Evolutionary conservation across 2,329 filamentous ascomycete species (phyloP).

Genomic region (Epichloe coenophiala): DNA sequence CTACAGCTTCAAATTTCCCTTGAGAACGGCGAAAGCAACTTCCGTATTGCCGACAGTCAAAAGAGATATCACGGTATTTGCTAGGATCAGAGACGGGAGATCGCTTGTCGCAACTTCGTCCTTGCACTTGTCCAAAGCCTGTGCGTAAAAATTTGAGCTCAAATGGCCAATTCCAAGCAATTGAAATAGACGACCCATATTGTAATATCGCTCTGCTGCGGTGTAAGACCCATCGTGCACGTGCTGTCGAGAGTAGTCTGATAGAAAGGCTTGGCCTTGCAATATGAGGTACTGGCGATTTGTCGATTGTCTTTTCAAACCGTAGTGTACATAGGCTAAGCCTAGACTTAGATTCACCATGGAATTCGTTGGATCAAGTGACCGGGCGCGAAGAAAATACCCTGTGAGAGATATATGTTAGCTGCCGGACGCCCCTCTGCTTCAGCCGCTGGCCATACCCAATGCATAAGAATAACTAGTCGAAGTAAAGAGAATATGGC

Average conservation of each 20-base stretch:
- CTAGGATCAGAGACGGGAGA: constrained; percentile 16
- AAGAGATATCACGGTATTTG: constrained; percentile 20
- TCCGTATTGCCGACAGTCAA: constrained; percentile 17
- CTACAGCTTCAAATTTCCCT: constrained; percentile 14
- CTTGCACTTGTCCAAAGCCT: constrained; percentile 15
- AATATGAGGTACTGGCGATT: constrained; percentile 81
- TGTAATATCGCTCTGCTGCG: constrained; percentile 23
- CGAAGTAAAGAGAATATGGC: constrained; percentile 74
- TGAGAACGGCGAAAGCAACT: constrained; percentile 16
- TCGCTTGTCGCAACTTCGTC: constrained; percentile 7
- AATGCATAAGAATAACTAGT: constrained; percentile 74
- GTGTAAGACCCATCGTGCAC: constrained; percentile 2
- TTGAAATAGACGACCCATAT: constrained; percentile 25
- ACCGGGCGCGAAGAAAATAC: constrained; percentile 70
- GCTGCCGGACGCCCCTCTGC: background rate
- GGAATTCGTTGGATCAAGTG: constrained; percentile 62
- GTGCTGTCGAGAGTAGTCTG: constrained; percentile 16
- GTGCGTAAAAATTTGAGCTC: constrained; percentile 56
- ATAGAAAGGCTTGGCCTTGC: constrained; percentile 73
- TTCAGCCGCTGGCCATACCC: constrained; percentile 27
- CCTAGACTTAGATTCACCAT: constrained; percentile 72
- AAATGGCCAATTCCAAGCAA: constrained; percentile 30
- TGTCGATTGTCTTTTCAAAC: constrained; percentile 76
- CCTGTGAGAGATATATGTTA: constrained; percentile 24
- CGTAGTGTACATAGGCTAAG: constrained; percentile 75